phyloP scores from a whole-genome alignment of 2,329 filamentous ascomycete genomes.

The Anthostomella pinea region DNA sequence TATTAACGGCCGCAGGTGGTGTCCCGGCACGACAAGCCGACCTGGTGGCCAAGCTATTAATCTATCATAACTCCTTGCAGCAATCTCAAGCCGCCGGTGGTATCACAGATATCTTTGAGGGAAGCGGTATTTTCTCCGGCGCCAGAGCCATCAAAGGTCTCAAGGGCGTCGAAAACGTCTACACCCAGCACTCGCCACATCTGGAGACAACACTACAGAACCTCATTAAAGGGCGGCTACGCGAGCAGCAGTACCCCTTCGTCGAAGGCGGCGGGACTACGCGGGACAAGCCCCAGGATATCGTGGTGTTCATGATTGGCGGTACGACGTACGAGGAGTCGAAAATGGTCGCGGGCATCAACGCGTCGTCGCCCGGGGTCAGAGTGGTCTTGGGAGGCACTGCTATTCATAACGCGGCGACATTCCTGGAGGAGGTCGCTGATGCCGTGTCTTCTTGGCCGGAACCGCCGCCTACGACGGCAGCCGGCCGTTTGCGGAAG shows the following conservation, averaged over 20 bases:
- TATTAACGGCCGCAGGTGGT: slow-evolving; percentile 80
- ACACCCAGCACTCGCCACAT: slow-evolving; percentile 92
- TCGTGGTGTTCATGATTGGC: slow-evolving; percentile 91
- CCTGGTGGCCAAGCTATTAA: slow-evolving; percentile 76
- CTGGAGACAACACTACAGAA: slow-evolving; percentile 87
- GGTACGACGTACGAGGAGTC: slow-evolving; percentile 96
- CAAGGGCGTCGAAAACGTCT: slow-evolving; percentile 97
- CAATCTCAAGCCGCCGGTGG: slow-evolving; percentile 71
- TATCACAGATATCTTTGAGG: slow-evolving; percentile 89
- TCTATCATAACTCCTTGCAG: slow-evolving; percentile 85
- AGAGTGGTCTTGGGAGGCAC: slow-evolving; percentile 89
- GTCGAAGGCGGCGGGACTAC: slow-evolving; percentile 84
- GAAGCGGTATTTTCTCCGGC: slow-evolving; percentile 84
- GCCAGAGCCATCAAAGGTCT: slow-evolving; percentile 89
- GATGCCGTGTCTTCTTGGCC: slow-evolving; percentile 87
- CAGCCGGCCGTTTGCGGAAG: slow-evolving; percentile 59
- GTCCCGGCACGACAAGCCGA: slow-evolving; percentile 73
- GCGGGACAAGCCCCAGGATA: slow-evolving; percentile 92
- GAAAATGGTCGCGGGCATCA: slow-evolving; percentile 92
- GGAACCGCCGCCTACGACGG: slow-evolving; percentile 59
- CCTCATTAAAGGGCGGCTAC: slow-evolving; percentile 85
- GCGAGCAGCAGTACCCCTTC: slow-evolving; percentile 88
- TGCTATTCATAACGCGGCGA: slow-evolving; percentile 79
- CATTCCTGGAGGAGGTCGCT: slow-evolving; percentile 88
- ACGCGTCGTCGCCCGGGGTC: slow-evolving; percentile 84